phyloP scores from a whole-genome alignment of 176 grass and related monocot genomes.

The Areca catechu region DNA sequence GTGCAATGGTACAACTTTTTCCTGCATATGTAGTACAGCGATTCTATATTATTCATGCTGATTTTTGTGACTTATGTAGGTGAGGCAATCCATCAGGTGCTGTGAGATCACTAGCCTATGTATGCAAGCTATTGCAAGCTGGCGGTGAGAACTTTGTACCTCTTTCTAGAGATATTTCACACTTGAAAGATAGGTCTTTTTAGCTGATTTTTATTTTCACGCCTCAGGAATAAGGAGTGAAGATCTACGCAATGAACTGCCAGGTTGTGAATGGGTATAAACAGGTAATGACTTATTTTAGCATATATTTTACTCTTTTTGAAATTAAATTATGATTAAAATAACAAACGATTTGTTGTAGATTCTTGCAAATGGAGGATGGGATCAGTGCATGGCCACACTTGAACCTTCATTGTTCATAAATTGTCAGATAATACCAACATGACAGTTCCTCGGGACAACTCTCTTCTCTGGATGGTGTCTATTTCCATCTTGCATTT shows the following conservation, averaged over 20 bases:
- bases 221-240: slow-evolving; percentile 86
- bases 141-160: slow-evolving; percentile 43
- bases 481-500: slow-evolving; percentile 12
- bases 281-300: slow-evolving; percentile 42
- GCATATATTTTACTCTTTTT: too few species aligned
- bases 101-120: slow-evolving; percentile 50
- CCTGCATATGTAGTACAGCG: not conserved
- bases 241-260: slow-evolving; percentile 62
- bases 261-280: slow-evolving; percentile 92
- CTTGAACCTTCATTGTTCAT: slow-evolving; percentile 57
- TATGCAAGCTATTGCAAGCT: slow-evolving; percentile 89
- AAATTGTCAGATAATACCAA: slow-evolving; percentile 61
- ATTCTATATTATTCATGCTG: not conserved
- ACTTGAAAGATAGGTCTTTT: too few species aligned
- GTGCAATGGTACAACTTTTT: slow-evolving; percentile 60
- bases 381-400: slow-evolving; percentile 83
- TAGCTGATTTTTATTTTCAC: slow-evolving; percentile 6
- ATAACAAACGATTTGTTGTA: not conserved
- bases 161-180: too few species aligned
- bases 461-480: not conserved
- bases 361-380: slow-evolving; percentile 64
- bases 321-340: not conserved
- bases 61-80: slow-evolving; percentile 25
- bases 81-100: slow-evolving; percentile 59
- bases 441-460: slow-evolving; percentile 22